Base-by-base conservation (phyloP, 2,329 filamentous ascomycete species). In the Talaromyces rugulosus region DNA sequence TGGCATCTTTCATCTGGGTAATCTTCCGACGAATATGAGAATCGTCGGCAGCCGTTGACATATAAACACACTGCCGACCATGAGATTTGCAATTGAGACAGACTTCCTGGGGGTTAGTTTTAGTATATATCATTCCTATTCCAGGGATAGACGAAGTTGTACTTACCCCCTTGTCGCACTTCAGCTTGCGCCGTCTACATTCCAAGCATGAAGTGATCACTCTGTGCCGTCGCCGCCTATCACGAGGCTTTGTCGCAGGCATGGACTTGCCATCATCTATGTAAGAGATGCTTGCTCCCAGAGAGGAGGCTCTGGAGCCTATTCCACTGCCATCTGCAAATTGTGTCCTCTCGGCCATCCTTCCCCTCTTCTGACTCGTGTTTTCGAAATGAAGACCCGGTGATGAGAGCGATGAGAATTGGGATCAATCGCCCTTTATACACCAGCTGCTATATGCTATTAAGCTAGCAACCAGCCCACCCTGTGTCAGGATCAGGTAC, bases 61-160 rank as follows among this genome's bases (percentile, higher is more conserved):
- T 57, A 27, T 57, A 57, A 31, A 57, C 33, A 44, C 56, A 57
- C 31, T 57, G 56, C 18, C 40, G 56, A 40, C 44, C 30, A n/a
- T 57, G 56, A 31, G 27, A n/a, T 16, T n/a, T 36, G 18, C 56
- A 58, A 14, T 58, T 50, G 23, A 50, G 18, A 34, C 56, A 58
- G 8, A 50, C 56, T 44, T 50, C 56, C 56, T 58, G 5, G 3
- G 14, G 23, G 4, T 27, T 16, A 1, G 2, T 30, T 23, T 18
- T 47, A 33, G 7, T 14, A 47, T 5, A 14, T 28, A 34, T 12
- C n/a, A 30, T 31, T 18, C 31, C 4, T 14, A 27, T n/a, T 9
- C n/a, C 27, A 5, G 11, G 27, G 18, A 12, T 11, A 0, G 18
- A 27, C 0, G 1, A 6, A 12, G 44, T 7, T 30, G 28, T 11